phyloP scores from a whole-genome alignment of 495 filamentous ascomycete genomes.

The Collariella sp. region DNA sequence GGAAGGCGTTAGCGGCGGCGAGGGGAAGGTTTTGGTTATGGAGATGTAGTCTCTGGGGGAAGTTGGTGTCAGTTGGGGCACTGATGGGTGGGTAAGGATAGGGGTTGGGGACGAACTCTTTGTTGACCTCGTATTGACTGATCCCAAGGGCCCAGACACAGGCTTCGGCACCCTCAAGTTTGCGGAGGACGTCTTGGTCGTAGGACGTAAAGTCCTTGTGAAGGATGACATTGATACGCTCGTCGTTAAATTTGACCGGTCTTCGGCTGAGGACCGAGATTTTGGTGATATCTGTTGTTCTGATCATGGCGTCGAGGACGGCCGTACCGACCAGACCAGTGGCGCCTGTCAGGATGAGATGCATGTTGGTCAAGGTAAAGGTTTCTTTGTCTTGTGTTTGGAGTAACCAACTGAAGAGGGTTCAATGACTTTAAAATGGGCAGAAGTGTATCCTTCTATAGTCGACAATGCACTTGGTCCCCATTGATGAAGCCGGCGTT shows the following conservation, averaged over 20 bases:
- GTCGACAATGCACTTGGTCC: too few species aligned
- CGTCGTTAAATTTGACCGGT: conserved; percentile 55
- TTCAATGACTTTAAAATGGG: too few species aligned
- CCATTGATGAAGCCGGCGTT: too few species aligned
- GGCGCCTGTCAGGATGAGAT: conserved; percentile 67
- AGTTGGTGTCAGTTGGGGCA: neutral
- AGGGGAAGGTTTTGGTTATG: conserved; percentile 57
- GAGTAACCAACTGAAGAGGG: too few species aligned
- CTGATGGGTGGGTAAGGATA: neutral
- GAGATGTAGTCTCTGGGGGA: conserved; percentile 51
- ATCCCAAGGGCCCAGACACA: conserved; percentile 67
- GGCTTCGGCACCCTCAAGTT: conserved; percentile 54
- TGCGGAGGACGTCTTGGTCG: conserved; percentile 43
- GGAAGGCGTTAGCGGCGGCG: conserved; percentile 52
- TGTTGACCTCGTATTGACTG: conserved; percentile 47
- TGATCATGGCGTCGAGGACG: conserved; percentile 56
- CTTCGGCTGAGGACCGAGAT: conserved; percentile 59
- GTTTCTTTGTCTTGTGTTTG: too few species aligned
- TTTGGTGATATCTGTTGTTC: conserved; percentile 44
- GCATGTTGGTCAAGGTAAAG: conserved; percentile 46
- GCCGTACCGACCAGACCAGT: conserved; percentile 63
- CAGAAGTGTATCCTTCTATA: too few species aligned
- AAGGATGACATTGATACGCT: conserved; percentile 53
- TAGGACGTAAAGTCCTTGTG: conserved; percentile 58
- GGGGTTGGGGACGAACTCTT: conserved; percentile 38